phyloP scores from a whole-genome alignment of 768 basidiomycete genomes.

The Kwoniella mangroviensis region DNA sequence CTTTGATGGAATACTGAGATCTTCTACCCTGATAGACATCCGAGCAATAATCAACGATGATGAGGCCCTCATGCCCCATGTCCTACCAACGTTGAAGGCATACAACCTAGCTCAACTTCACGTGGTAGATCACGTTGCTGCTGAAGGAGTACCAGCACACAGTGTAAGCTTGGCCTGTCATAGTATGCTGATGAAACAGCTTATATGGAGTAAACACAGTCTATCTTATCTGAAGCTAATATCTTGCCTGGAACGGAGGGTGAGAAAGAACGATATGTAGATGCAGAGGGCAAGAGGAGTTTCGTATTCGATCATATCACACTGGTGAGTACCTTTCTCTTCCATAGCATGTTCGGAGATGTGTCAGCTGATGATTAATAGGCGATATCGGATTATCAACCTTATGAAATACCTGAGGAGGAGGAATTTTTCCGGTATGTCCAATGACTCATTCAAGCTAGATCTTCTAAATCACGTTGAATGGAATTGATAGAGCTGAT shows the following conservation, averaged over 20 bases:
- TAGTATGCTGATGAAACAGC: constrained; percentile 6
- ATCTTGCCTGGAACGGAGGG: constrained; percentile 62
- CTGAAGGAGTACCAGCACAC: constrained; percentile 61
- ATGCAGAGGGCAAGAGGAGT: constrained; percentile 76
- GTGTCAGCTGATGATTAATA: constrained; percentile 3
- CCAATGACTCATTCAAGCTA: too few species aligned
- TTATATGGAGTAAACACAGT: constrained; percentile 60
- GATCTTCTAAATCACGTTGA: neutral
- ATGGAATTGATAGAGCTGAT: neutral
- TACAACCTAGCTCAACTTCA: constrained; percentile 90
- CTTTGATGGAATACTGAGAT: neutral
- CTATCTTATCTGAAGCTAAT: constrained; percentile 78
- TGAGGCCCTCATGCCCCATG: constrained; percentile 74
- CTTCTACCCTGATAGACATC: constrained; percentile 66
- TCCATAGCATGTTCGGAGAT: neutral
- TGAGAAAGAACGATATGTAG: constrained; percentile 74
- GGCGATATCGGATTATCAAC: constrained; percentile 66
- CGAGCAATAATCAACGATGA: constrained; percentile 88
- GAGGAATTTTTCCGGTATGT: constrained; percentile 77
- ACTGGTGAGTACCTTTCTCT: constrained; percentile 62
- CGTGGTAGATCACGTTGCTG: constrained; percentile 78
- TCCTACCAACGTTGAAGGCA: constrained; percentile 75
- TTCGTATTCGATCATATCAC: constrained; percentile 86
- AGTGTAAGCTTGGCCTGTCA: constrained; percentile 64
- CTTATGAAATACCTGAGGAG: constrained; percentile 67